Conservation (phyloP, 1,284 basidiomycete genomes). For the Abortiporus biennis region DNA sequence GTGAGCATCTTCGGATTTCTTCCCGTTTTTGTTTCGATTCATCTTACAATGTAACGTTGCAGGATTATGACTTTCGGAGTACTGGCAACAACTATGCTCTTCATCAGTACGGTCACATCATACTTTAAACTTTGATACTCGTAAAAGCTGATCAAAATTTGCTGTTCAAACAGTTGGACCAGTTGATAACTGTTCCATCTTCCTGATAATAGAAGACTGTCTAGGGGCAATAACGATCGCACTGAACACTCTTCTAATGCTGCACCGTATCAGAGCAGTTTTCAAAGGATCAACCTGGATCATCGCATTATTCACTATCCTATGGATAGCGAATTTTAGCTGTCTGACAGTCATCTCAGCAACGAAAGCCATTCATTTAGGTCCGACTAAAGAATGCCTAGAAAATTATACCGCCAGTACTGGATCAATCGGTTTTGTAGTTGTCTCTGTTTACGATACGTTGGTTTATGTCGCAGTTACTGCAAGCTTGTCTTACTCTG, state of each 20-base stretch:
- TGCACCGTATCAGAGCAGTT: slow-evolving; percentile 1
- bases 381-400: slow-evolving; percentile 10
- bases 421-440: slow-evolving; percentile 15
- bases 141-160: too few species aligned
- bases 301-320: background rate
- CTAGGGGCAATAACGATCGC: too few species aligned
- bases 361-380: slow-evolving; percentile 20
- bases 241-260: slow-evolving; percentile 2
- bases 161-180: too few species aligned
- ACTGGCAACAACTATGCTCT: background rate
- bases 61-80: background rate
- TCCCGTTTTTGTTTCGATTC: too few species aligned
- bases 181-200: too few species aligned
- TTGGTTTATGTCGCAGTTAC: too few species aligned
- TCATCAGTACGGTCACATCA: slow-evolving; percentile 4
- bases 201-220: too few species aligned
- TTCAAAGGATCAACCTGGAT: background rate
- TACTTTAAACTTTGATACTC: too few species aligned
- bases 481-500: too few species aligned
- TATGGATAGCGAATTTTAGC: slow-evolving; percentile 15
- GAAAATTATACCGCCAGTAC: slow-evolving; percentile 15
- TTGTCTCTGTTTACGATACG: slow-evolving; percentile 21
- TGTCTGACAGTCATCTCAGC: slow-evolving; percentile 18
- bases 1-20: background rate
- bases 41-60: background rate